phyloP scores from a whole-genome alignment of 768 basidiomycete species.

The Hysterangium stoloniferum region DNA sequence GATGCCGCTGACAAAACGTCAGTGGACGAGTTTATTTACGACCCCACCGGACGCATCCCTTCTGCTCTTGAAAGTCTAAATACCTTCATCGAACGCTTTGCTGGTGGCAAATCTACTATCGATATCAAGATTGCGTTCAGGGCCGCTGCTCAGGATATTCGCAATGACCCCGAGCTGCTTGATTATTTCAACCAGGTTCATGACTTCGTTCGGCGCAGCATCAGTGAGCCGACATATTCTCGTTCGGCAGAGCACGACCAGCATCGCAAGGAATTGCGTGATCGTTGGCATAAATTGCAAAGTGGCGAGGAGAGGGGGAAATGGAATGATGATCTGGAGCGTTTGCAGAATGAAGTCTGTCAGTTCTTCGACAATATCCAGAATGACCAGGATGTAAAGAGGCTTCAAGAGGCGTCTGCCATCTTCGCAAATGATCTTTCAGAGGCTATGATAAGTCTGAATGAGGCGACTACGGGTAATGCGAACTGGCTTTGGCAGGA shows the following conservation, averaged over 20 bases:
- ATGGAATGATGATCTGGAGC: slow-evolving; percentile 45
- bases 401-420: slow-evolving; percentile 39
- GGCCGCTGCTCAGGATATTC: slow-evolving; percentile 38
- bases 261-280: slow-evolving; percentile 37
- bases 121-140: slow-evolving; percentile 37
- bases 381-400: slow-evolving; percentile 42
- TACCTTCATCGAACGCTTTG: slow-evolving; percentile 44
- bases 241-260: slow-evolving; percentile 37
- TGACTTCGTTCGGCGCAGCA: slow-evolving; percentile 33
- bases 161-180: slow-evolving; percentile 45
- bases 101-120: slow-evolving; percentile 42
- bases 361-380: slow-evolving; percentile 39
- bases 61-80: slow-evolving; percentile 38
- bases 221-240: slow-evolving; percentile 46
- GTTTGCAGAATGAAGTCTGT: slow-evolving; percentile 36
- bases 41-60: slow-evolving; percentile 55
- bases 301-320: slow-evolving; percentile 35
- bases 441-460: slow-evolving; percentile 29
- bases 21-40: slow-evolving; percentile 49
- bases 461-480: slow-evolving; percentile 44
- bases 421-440: slow-evolving; percentile 44
- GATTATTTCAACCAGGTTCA: slow-evolving; percentile 51
- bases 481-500: slow-evolving; percentile 78
- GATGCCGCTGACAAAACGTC: slow-evolving; percentile 42
- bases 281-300: slow-evolving; percentile 43